Evolutionary conservation across 148 eudicot species (phyloP).

Genomic region (Linanthus parryae): DNA sequence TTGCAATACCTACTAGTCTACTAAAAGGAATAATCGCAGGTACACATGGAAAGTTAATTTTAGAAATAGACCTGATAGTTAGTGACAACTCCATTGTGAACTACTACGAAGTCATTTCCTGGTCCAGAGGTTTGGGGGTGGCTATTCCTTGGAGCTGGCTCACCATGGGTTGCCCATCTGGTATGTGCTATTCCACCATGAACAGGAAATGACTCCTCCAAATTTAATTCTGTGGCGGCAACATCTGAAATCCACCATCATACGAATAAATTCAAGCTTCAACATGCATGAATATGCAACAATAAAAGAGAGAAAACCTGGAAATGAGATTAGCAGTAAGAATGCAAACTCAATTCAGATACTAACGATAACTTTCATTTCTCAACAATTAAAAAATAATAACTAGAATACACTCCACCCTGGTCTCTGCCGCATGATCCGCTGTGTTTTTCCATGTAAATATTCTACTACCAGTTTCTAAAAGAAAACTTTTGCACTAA

Average conservation of each 20-base stretch:
- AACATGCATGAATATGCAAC: background rate
- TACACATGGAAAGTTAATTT: background rate
- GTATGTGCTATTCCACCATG: conserved; percentile 99
- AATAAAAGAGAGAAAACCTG: too few relatives aligned
- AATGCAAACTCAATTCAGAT: too few relatives aligned
- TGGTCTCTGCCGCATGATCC: too few relatives aligned
- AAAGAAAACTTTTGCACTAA: too few relatives aligned
- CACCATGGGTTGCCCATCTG: conserved; percentile 99
- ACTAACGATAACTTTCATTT: too few relatives aligned
- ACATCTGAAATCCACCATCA: conserved; percentile 51
- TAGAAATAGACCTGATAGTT: conserved; percentile 66
- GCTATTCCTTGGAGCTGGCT: conserved; percentile 92
- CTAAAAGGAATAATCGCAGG: too few relatives aligned
- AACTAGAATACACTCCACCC: too few relatives aligned
- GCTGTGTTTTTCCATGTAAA: too few relatives aligned
- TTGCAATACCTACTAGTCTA: too few relatives aligned
- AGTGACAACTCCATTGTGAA: conserved; percentile 93
- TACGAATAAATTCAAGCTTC: background rate
- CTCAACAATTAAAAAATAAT: too few relatives aligned
- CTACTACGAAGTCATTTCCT: conserved; percentile 83
- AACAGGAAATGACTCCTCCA: conserved; percentile 73
- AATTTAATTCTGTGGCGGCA: conserved; percentile 55
- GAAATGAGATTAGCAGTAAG: too few relatives aligned
- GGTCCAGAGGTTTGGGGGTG: conserved; percentile 94
- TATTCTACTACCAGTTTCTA: too few relatives aligned